Conservation (phyloP, 2,329 filamentous ascomycete species). For the Gnomoniopsis sp. region DNA sequence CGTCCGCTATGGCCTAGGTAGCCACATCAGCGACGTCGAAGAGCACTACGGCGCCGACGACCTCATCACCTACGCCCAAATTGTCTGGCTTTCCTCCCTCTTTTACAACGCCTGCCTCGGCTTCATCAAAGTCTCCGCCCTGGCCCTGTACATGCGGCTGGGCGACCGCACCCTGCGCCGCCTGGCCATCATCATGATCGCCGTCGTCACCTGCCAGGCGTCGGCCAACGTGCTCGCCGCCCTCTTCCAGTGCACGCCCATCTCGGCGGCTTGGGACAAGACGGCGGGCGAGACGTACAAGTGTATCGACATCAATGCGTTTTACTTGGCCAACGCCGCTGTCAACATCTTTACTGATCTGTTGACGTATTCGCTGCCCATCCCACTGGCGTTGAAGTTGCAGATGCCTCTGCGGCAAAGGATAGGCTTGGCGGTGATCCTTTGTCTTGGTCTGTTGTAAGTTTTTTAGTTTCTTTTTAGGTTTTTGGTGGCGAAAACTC, state of each 20-base stretch:
- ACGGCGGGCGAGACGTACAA: slow-evolving; percentile 26
- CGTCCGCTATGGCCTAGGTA: slow-evolving; percentile 4
- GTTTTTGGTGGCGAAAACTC: not conserved
- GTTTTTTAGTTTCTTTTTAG: too few relatives aligned
- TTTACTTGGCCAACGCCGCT: slow-evolving; percentile 44
- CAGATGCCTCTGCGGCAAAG: slow-evolving; percentile 43
- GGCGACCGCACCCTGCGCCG: slow-evolving; percentile 32
- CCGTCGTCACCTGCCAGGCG: slow-evolving; percentile 36
- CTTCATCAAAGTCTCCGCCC: slow-evolving; percentile 45
- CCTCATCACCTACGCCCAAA: slow-evolving; percentile 4
- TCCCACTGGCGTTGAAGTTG: slow-evolving; percentile 38
- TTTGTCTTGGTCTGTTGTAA: slow-evolving; percentile 41
- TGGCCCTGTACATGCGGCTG: slow-evolving; percentile 42
- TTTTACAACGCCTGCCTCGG: slow-evolving; percentile 45
- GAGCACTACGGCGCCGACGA: not conserved
- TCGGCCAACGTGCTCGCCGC: slow-evolving; percentile 37
- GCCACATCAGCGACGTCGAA: not conserved
- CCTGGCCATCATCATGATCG: slow-evolving; percentile 36
- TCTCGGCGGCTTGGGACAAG: slow-evolving; percentile 36
- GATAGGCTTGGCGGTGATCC: slow-evolving; percentile 36
- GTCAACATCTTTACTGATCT: slow-evolving; percentile 45
- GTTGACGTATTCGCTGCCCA: slow-evolving; percentile 40
- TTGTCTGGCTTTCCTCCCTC: slow-evolving; percentile 42
- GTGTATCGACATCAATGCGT: slow-evolving; percentile 43
- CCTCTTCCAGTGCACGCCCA: slow-evolving; percentile 37